Percentiles rank a stretch among this genome's conserved stretches.
These are phyloP conservation scores for Graphilbum fragrans DNA, from an alignment of 2,329 filamentous ascomycete genomes.

Conservation along the genomic window DNA sequence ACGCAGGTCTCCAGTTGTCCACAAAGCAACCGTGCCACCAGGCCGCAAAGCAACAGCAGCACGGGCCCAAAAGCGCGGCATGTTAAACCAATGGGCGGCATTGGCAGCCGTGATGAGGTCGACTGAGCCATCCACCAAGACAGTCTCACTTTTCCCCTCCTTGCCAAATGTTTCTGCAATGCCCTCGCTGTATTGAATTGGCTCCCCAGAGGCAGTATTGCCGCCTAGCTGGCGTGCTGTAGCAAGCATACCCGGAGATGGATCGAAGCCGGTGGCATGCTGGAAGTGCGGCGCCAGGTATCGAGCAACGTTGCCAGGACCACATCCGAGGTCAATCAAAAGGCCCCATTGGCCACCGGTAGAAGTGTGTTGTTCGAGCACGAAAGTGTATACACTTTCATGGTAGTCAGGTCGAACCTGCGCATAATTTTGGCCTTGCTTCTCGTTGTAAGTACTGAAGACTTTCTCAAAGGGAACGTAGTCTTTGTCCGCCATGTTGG, in stretches of 20 bases:
- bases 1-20: conserved; percentile 23
- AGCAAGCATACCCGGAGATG: conserved; percentile 39
- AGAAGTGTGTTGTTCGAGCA: conserved; percentile 32
- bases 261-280: conserved; percentile 35
- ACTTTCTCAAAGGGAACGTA: conserved; percentile 25
- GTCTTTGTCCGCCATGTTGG: background rate
- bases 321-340: conserved; percentile 44
- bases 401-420: conserved; percentile 28
- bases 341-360: conserved; percentile 28
- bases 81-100: conserved; percentile 47
- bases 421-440: conserved; percentile 32
- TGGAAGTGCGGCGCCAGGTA: conserved; percentile 32
- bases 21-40: conserved; percentile 42
- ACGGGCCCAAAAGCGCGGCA: conserved; percentile 33
- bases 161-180: conserved; percentile 28
- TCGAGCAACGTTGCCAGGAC: conserved; percentile 37
- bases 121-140: conserved; percentile 21
- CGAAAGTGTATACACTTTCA: conserved; percentile 28
- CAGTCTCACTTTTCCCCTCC: conserved; percentile 5
- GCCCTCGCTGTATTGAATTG: conserved; percentile 28
- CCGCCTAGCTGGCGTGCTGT: conserved; percentile 25
- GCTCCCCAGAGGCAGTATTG: conserved; percentile 13
- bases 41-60: conserved; percentile 35
- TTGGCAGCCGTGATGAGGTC: conserved; percentile 38
- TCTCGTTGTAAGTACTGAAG: conserved; percentile 30